Base-by-base conservation (phyloP, 2,329 filamentous ascomycete species). In the Ascochyta viciae-villosae region DNA sequence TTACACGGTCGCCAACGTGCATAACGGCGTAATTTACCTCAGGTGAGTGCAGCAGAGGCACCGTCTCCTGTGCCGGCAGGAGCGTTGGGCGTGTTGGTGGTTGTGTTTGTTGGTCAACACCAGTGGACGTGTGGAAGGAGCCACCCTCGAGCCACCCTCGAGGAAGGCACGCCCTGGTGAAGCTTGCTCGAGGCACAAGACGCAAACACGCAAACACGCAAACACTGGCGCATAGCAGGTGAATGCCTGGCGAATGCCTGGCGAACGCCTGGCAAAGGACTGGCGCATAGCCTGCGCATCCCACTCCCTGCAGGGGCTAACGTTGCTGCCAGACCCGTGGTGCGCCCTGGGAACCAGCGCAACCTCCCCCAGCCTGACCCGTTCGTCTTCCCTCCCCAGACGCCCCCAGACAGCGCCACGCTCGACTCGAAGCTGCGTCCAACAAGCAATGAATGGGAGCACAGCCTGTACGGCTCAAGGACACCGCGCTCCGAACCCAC, bases 1-100 rank as follows among this genome's bases (percentile, higher is more conserved):
- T 53, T 81, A 81, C 65, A 80, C 79, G 3, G 79, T 81, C 26
- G 77, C 75, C 27, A 81, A 81, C 64, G 76, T 82, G 45, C 76
- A 79, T 64, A 76, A 78, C 69, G 80, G 79, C 57, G 76, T 77
- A 49, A 76, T 82, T 49, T 81, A 81, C 63, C 73, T 81, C 54
- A 77, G 79, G 72, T 80, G 77, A 50, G 69, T 66, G 42, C 42
- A 19, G 47, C 38, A 43, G 15, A 31, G 19, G 29, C 41, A 23
- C 29, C 4, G 7, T 19, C 13, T 47, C 19, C 24, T 48, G 50
- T 38, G n/a, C 15, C 16, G 24, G 43, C 39, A 22, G 22, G 19
- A 41, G 22, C 27, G 8, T 31, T 19, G 19, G 10, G 40, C 38
- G 37, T 40, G 46, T 27, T 43, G 52, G 16, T 29, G 26, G 39